Evolutionary conservation across 2,329 filamentous ascomycete species (phyloP).

Genomic region (Alternaria gaisen): DNA sequence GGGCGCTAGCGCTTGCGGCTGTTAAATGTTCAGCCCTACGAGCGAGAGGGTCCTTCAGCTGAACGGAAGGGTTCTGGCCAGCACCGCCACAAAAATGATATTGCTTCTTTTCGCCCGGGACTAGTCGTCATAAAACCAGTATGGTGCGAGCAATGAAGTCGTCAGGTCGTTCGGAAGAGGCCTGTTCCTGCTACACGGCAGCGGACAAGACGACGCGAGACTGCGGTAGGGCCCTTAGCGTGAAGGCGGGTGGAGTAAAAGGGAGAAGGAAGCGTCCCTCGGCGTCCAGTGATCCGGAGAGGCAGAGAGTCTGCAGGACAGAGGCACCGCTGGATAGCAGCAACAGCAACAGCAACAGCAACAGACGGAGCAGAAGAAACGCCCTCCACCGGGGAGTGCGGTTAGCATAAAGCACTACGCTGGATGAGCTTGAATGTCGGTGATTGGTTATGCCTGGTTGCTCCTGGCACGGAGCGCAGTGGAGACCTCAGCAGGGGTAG

Average conservation of each 20-base stretch:
- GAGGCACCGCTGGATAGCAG: conserved; percentile 21
- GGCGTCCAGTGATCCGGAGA: conserved; percentile 5
- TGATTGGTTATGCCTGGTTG: conserved; percentile 35
- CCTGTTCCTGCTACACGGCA: conserved; percentile 42
- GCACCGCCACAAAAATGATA: conserved; percentile 29
- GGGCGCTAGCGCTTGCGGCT: conserved; percentile 22
- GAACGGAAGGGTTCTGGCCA: conserved; percentile 27
- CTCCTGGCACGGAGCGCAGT: conserved; percentile 36
- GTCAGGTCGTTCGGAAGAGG: conserved; percentile 14
- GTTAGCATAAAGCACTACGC: conserved; percentile 43
- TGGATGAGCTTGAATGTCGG: conserved; percentile 27
- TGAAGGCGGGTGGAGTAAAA: conserved; percentile 26
- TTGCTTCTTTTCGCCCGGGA: conserved; percentile 14
- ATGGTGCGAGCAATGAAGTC: background rate
- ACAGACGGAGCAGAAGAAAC: conserved; percentile 30
- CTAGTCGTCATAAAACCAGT: conserved; percentile 10
- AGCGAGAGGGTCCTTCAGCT: conserved; percentile 18
- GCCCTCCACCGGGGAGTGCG: conserved; percentile 35
- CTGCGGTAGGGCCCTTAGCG: conserved; percentile 29
- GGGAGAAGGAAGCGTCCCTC: conserved; percentile 4
- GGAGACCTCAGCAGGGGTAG: conserved; percentile 31
- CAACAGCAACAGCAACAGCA: conserved; percentile 3
- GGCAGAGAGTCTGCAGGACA: conserved; percentile 8
- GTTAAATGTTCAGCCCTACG: conserved; percentile 8
- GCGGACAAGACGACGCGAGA: conserved; percentile 29